Evolutionary conservation across 805 yeast species (phyloP), one percentile per base, ranked within the genome.

Genomic region (Saccharomycopsis schoenii): DNA sequence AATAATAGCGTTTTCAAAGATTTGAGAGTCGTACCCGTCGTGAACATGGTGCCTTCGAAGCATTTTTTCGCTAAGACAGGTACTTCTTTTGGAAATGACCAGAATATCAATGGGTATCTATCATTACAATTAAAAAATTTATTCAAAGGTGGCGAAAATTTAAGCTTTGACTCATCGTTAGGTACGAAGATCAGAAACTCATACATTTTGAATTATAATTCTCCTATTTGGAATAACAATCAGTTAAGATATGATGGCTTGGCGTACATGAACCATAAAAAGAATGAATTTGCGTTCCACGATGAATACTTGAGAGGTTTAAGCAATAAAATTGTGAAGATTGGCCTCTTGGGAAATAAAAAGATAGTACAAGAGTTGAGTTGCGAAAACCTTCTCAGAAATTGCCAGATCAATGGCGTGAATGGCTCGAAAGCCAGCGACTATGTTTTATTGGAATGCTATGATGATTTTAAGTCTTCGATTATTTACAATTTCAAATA

Each of bases 1-100:
- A 36, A 34, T 14, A 36, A 39, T n/a, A 36, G 56, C 37, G 37
- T 39, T 3, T 56, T 25, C 34, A 56, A 34, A 6, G 58, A 51
- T 50, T 43, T 60, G 43, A 52, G n/a, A 36, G 41, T 59, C 4
- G 58, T 60, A 1, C 66, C 66, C 12, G 43, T 64, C 14, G 58
- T 75, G 14, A 69, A 72, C 41, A 57, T 76, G 11, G 47, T 65
- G 4, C 92, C 93, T 0, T 80, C 80, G 3, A 89, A 89, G 66
- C 80, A 81, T 66, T 87, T 91, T 67, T 79, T 81, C 62, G 92
- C 96, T 59, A 88, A 88, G 67, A 89, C 97, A 0, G 99, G 99
- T 3, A 94, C 98, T 1, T 92, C 91, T 71, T 82, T 94, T 8
- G 98, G 98, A 1, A 93, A 94, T 69, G 96, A 96, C 39, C 98